Evolutionary conservation across 176 grass and related monocot genomes (phyloP).

Genomic region (Eragrostis nindensis): DNA sequence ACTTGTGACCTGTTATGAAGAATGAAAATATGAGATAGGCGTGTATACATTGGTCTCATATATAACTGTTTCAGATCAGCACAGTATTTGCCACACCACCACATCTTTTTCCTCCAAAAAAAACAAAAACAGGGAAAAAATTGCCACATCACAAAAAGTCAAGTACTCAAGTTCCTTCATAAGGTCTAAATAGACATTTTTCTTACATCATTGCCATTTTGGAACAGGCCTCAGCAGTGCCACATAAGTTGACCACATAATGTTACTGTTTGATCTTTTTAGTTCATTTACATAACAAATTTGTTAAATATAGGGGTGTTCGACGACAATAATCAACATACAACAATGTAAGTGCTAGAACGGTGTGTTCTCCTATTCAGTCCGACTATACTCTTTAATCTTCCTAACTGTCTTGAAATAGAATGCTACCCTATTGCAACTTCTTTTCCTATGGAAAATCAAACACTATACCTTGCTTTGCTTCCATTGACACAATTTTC

Average conservation of each 20-base stretch:
- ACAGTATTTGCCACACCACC: no score
- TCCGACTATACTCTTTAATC: neutral
- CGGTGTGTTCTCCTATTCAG: neutral
- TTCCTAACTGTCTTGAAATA: neutral
- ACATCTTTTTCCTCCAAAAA: neutral
- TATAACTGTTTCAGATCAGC: slow-evolving; percentile 11
- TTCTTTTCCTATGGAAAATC: neutral
- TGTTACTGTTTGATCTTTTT: neutral
- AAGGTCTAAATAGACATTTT: neutral
- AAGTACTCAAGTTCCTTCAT: neutral
- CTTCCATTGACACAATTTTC: neutral
- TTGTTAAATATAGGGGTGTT: neutral
- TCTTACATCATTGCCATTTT: neutral
- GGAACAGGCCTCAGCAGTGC: no score
- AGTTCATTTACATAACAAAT: neutral
- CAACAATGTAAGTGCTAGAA: neutral
- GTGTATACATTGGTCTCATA: neutral
- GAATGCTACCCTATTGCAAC: neutral
- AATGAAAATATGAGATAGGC: neutral
- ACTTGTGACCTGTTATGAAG: neutral
- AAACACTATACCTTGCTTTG: no score
- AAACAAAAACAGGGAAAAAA: neutral
- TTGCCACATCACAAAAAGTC: no score
- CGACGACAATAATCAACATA: neutral
- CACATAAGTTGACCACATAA: neutral